phyloP scores from a whole-genome alignment of 495 filamentous ascomycete genomes.

The Parachaetomium inaequale region DNA sequence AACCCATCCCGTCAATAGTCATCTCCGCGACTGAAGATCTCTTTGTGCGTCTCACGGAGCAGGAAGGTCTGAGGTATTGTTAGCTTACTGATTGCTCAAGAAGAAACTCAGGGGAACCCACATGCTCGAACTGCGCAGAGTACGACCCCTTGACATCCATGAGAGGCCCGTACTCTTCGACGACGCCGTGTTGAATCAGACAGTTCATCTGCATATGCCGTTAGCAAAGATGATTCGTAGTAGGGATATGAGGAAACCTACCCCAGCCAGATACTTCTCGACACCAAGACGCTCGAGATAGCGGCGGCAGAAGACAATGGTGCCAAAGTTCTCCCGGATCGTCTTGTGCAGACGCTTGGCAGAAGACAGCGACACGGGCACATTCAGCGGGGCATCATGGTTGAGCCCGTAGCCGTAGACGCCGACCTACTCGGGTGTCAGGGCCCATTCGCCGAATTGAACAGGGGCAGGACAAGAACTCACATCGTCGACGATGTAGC shows the following conservation, averaged over 20 bases:
- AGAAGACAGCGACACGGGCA: slow-evolving; percentile 49
- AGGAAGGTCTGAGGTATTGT: slow-evolving; percentile 66
- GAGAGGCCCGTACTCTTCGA: slow-evolving; percentile 87
- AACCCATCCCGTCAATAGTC: slow-evolving; percentile 58
- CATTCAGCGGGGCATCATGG: slow-evolving; percentile 63
- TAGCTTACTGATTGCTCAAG: slow-evolving; percentile 14
- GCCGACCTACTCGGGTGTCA: neutral
- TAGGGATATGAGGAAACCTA: slow-evolving; percentile 38
- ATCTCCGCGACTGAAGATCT: slow-evolving; percentile 86
- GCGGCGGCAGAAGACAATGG: slow-evolving; percentile 77
- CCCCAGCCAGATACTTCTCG: slow-evolving; percentile 81
- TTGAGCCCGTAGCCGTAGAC: slow-evolving; percentile 73
- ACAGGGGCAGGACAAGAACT: neutral
- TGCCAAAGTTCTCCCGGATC: slow-evolving; percentile 91
- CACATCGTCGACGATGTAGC: slow-evolving; percentile 9
- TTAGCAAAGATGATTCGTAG: neutral
- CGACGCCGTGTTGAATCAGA: slow-evolving; percentile 76
- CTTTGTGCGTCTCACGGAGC: slow-evolving; percentile 80
- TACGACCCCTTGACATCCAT: slow-evolving; percentile 92
- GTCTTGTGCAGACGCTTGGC: slow-evolving; percentile 78
- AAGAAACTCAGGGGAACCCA: slow-evolving; percentile 42
- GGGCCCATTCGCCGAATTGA: neutral
- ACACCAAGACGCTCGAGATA: slow-evolving; percentile 83
- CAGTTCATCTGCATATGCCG: slow-evolving; percentile 65
- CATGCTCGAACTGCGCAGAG: slow-evolving; percentile 93